Base-by-base conservation (phyloP, 345 rosid genomes). In the Sonneratia alba region DNA sequence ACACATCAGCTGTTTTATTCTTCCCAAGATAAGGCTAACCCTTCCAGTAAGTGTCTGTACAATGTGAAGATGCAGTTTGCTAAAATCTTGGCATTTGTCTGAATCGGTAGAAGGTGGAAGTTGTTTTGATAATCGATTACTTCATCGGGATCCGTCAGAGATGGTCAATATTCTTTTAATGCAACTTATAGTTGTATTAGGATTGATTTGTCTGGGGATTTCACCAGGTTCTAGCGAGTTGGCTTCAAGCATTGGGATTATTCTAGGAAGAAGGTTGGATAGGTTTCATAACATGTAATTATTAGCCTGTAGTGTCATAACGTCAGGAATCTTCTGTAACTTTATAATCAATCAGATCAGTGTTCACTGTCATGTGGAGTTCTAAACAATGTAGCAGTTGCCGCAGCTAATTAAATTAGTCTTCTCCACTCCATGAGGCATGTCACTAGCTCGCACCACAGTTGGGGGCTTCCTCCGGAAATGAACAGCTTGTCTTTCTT, bases 21-120 rank as follows among this genome's bases (percentile, higher is more conserved):
- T 48, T 70, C 53, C 7, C 45, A 21, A 7, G 57, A 24, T 11
- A 36, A 7, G 47, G 45, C 63, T 19, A 86, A 80, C 84, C 79
- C 66, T 62, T 34, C 66, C 4, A 62, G 19, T 12, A 37, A 62
- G 38, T 3, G 27, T 12, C 37, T 32, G 37, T 61, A 27, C 66
- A 61, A 8, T 24, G 5, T 57, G 34, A 53, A 53, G 57, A 24
- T 2, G 63, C 14, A 7, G 12, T 57, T 11, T 7, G 66, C 18
- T 27, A 12, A 61, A 32, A 12, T 32, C 65, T 61, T 32, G 38
- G 66, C 66, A 32, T 57, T 57, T 32, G 6, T n/a, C 6, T 1
- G 12, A 9, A 57, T 62, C 1, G 66, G 66, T 11, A 7, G 65
- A 62, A 62, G 66, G 4, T 27, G 66, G 38, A 2, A 27, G 38